A percentile compares a stretch with the other conserved stretches of the same genome.
Conservation (phyloP, 495 filamentous ascomycete genomes). For the Ramalina intermedia region DNA sequence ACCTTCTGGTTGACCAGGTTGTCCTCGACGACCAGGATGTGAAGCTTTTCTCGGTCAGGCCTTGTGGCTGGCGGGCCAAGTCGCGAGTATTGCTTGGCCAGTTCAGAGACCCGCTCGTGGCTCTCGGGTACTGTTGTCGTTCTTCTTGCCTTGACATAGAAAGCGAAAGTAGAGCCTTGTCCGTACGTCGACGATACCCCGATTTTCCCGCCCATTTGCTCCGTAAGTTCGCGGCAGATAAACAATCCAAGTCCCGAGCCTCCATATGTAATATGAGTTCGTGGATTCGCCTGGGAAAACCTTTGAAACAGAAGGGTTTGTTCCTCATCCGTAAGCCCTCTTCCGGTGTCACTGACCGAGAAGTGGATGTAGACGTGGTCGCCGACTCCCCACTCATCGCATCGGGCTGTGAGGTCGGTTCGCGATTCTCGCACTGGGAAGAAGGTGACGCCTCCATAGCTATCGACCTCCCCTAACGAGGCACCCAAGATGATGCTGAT, state of each 20-base stretch:
- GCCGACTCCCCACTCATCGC: slow-evolving; percentile 52
- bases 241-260: slow-evolving; percentile 74
- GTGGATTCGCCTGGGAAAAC: slow-evolving; percentile 66
- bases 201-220: slow-evolving; percentile 74
- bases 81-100: neutral
- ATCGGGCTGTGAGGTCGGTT: slow-evolving; percentile 28
- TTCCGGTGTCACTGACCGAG: slow-evolving; percentile 63
- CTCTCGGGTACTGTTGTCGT: slow-evolving; percentile 12
- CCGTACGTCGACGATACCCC: slow-evolving; percentile 59
- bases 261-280: slow-evolving; percentile 69
- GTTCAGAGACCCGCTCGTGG: slow-evolving; percentile 3
- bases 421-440: slow-evolving; percentile 39
- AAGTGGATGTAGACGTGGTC: slow-evolving; percentile 57
- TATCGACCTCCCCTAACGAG: slow-evolving; percentile 37
- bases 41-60: slow-evolving; percentile 9
- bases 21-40: slow-evolving; percentile 66
- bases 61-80: neutral
- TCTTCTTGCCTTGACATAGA: slow-evolving; percentile 54
- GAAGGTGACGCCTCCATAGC: slow-evolving; percentile 30
- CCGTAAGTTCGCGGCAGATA: slow-evolving; percentile 62
- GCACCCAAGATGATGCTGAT: slow-evolving; percentile 62
- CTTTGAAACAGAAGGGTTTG: slow-evolving; percentile 64
- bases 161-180: slow-evolving; percentile 69
- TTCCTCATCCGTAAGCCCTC: slow-evolving; percentile 58
- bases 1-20: slow-evolving; percentile 66